These are phyloP conservation scores for Kalanchoe fedtschenkoi DNA, from an alignment of 164 flowering plant genomes.

Conservation along the genomic window DNA sequence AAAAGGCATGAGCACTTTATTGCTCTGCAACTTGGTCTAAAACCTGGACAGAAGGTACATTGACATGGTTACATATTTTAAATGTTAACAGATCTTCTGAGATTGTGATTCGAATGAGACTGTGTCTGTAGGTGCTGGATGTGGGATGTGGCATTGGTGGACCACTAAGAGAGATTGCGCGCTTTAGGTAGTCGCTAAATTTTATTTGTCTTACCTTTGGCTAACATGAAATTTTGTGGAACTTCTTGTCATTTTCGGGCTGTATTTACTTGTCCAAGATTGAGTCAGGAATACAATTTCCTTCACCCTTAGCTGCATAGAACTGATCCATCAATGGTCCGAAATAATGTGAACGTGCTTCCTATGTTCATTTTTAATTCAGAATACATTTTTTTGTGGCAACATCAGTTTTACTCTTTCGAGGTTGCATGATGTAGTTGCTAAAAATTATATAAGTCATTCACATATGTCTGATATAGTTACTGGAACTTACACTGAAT, in stretches of 20 bases:
- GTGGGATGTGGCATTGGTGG: conserved; percentile 99
- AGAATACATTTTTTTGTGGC: no score
- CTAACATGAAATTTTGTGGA: neutral
- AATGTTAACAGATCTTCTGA: neutral
- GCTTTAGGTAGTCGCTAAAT: conserved; percentile 51
- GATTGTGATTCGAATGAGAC: conserved; percentile 3
- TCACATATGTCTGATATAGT: no score
- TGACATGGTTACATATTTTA: no score
- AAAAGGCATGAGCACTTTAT: conserved; percentile 96
- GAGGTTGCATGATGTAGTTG: no score
- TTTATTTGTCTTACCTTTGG: neutral
- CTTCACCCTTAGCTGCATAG: neutral
- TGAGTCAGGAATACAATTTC: neutral
- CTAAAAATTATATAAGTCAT: no score
- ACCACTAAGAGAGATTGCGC: conserved; percentile 87
- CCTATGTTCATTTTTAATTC: neutral
- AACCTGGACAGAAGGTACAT: conserved; percentile 81
- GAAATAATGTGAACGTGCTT: neutral
- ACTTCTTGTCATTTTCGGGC: neutral
- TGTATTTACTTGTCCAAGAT: neutral
- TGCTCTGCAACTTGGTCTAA: conserved; percentile 79
- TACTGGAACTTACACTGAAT: no score
- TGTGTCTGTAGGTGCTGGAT: conserved; percentile 71
- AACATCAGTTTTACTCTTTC: no score
- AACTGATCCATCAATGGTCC: neutral